Evolutionary conservation across 2,329 filamentous ascomycete species (phyloP), one percentile per base, ranked within the genome.

Genomic region (Colletotrichum australisinense): DNA sequence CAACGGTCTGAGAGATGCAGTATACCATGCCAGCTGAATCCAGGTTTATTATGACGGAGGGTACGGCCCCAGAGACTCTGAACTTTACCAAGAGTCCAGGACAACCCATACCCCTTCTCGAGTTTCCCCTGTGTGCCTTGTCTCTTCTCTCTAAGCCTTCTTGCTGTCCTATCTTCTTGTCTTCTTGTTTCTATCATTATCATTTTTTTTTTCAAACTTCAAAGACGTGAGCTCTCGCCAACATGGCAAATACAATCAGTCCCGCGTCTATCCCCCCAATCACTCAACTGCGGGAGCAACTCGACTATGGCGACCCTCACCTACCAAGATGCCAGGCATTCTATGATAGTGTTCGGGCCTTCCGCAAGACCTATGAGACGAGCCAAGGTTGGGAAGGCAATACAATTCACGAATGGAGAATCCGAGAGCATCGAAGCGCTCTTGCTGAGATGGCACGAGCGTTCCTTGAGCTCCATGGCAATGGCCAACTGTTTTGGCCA

Each of bases 401-500:
- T 19, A 42, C 55, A 9, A 63, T 74, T 26, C 16, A 56, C 32
- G 58, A 74, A 8, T 74, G 72, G 72, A 72, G 68, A 52, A 32
- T 46, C n/a, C n/a, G n/a, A 11, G 63, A 58, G 7, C 72, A 74
- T 24, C 72, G 72, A n/a, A 28, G 12, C 14, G 63, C 24, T 22
- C 38, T 74, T 5, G 26, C 4, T 12, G 72, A 74, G 46, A 74
- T 74, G 68, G 38, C 59, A 4, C 22, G 30, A 5, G 59, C 68
- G 4, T 74, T 59, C 46, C 60, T 74, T 5, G 63, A 74, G 1
- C 14, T 9, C 4, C n/a, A 55, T 26, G 72, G 58, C 4, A 66
- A 72, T 42, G 72, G 72, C 8, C 14, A 5, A 12, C 46, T 42
- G 6, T 74, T 60, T 30, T 74, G 72, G 72, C 72, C 72, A 7